Conservation (phyloP, 345 rosid species). For the Salix udensis region DNA sequence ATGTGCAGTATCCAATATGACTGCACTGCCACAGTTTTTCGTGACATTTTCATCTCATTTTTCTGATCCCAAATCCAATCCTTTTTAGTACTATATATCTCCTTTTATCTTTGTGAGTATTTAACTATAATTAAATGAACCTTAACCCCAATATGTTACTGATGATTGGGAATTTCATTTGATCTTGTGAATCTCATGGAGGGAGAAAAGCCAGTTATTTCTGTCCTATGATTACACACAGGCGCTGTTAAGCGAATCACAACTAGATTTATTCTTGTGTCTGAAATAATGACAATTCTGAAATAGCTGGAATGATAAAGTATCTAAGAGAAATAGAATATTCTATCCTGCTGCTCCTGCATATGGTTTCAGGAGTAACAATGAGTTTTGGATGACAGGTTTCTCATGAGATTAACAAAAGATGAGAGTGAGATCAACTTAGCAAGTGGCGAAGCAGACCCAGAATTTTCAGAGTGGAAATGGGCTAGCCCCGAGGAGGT, state of each 20-base stretch:
- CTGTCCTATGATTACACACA: background rate
- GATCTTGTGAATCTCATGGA: background rate
- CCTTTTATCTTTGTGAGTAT: background rate
- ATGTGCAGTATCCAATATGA: background rate
- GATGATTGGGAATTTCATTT: background rate
- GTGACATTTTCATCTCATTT: background rate
- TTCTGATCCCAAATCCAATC: background rate
- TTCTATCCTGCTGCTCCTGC: background rate
- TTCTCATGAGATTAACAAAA: constrained; percentile 67
- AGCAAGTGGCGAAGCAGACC: constrained; percentile 67
- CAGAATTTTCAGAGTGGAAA: constrained; percentile 95
- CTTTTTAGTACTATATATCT: background rate
- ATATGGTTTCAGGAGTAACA: background rate
- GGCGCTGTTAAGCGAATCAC: background rate
- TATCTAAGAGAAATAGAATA: background rate
- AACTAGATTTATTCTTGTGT: background rate
- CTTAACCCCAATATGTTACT: background rate
- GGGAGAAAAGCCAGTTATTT: background rate
- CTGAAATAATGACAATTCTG: background rate
- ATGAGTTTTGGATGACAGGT: constrained; percentile 43
- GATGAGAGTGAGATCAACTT: constrained; percentile 83
- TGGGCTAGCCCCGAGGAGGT: constrained; percentile 87
- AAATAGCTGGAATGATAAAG: background rate
- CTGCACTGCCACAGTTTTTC: too few relatives aligned
- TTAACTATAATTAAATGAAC: background rate